Evolutionary conservation across 768 basidiomycete species (phyloP).

Genomic region (Auriscalpium microsporum): DNA sequence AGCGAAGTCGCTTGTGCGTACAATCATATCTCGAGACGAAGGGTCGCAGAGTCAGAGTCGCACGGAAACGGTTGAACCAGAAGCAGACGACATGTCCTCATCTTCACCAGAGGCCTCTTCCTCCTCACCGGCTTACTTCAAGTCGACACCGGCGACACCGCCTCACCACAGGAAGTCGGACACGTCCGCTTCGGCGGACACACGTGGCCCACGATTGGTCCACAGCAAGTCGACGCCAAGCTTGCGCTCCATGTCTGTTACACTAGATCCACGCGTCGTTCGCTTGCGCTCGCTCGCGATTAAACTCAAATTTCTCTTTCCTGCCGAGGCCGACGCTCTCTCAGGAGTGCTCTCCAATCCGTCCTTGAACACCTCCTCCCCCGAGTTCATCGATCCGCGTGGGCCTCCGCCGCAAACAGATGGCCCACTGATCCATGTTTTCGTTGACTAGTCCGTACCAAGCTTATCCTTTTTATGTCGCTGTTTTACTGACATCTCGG

Average conservation of each 20-base stretch:
- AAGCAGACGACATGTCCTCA: conserved; percentile 20
- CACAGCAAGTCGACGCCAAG: conserved; percentile 41
- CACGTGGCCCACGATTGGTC: conserved; percentile 25
- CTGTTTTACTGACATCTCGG: conserved; percentile 3
- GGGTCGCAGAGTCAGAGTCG: conserved; percentile 6
- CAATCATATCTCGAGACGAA: conserved; percentile 3
- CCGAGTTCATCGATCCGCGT: conserved; percentile 29
- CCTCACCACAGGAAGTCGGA: conserved; percentile 21
- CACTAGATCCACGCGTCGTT: conserved; percentile 38
- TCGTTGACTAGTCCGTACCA: conserved; percentile 51
- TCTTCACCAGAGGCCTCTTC: conserved; percentile 21
- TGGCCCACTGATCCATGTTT: conserved; percentile 30
- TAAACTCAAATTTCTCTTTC: conserved; percentile 48
- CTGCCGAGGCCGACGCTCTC: conserved; percentile 34
- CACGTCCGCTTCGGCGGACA: neutral
- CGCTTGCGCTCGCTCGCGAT: conserved; percentile 48
- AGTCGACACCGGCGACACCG: conserved; percentile 22
- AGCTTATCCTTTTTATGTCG: neutral
- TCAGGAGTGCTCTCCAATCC: conserved; percentile 22
- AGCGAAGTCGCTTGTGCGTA: conserved; percentile 11
- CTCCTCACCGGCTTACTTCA: conserved; percentile 19
- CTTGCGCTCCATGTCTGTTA: conserved; percentile 30
- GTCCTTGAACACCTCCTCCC: conserved; percentile 13
- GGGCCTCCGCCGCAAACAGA: conserved; percentile 24
- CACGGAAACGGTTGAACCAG: conserved; percentile 8